A percentile compares a stretch with the other conserved stretches of the same genome.
Evolutionary conservation across 2,329 filamentous ascomycete species (phyloP).

Genomic region (Pseudogymnoascus sp.): DNA sequence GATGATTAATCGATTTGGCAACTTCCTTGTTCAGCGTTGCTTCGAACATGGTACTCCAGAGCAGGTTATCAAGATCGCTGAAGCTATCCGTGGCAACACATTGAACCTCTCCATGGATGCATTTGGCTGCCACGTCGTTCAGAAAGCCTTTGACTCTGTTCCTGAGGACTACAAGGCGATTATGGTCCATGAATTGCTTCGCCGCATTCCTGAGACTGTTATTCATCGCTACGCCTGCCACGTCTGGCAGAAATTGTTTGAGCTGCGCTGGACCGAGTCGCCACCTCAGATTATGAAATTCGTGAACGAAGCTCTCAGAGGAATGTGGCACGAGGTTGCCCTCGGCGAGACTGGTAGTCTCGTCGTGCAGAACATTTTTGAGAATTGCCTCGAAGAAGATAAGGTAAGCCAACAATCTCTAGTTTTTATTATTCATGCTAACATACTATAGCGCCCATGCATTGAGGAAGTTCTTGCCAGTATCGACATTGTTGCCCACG

Average conservation of each 20-base stretch:
- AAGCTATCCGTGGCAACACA: slow-evolving; percentile 88
- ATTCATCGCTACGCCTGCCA: slow-evolving; percentile 98
- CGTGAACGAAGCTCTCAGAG: slow-evolving; percentile 87
- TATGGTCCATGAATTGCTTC: slow-evolving; percentile 97
- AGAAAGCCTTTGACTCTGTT: slow-evolving; percentile 97
- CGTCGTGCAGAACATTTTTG: slow-evolving; percentile 98
- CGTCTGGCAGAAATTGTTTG: slow-evolving; percentile 99
- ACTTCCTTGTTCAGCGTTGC: slow-evolving; percentile 96
- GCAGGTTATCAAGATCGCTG: slow-evolving; percentile 89
- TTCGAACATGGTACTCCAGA: slow-evolving; percentile 96
- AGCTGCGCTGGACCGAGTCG: slow-evolving; percentile 88
- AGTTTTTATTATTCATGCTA: slow-evolving; percentile 10
- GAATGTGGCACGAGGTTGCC: slow-evolving; percentile 99
- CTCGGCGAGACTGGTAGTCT: slow-evolving; percentile 94
- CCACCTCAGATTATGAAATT: slow-evolving; percentile 98
- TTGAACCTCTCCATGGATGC: slow-evolving; percentile 95
- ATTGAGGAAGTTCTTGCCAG: slow-evolving; percentile 93
- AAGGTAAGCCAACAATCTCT: slow-evolving; percentile 54
- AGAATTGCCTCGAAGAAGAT: slow-evolving; percentile 97
- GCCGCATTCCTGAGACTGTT: slow-evolving; percentile 92
- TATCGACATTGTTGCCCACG: slow-evolving; percentile 93
- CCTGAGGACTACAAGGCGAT: slow-evolving; percentile 96
- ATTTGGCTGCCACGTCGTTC: slow-evolving; percentile 95
- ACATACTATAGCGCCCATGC: slow-evolving; percentile 67
- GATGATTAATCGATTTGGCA: slow-evolving; percentile 98